Conservation (phyloP, 1,284 basidiomycete species). For the Ganoderma sinense region DNA sequence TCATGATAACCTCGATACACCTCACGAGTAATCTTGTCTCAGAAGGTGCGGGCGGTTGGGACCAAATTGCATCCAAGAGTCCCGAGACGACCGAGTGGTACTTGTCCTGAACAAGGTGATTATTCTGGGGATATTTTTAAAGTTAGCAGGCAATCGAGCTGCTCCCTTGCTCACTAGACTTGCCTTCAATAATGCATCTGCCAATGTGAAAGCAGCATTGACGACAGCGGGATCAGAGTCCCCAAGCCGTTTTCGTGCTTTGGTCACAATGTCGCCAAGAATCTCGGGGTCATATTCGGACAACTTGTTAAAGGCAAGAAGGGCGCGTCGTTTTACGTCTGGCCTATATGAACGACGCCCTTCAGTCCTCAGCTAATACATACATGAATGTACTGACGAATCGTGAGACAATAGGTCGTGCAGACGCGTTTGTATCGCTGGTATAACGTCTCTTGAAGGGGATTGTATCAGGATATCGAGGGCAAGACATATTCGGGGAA, state of each 20-base stretch:
- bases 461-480: slow-evolving; percentile 69
- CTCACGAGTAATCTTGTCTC: slow-evolving; percentile 21
- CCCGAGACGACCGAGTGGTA: slow-evolving; percentile 22
- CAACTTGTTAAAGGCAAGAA: slow-evolving; percentile 66
- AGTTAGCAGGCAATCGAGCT: not conserved
- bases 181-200: slow-evolving; percentile 38
- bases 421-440: slow-evolving; percentile 74
- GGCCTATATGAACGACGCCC: slow-evolving; percentile 46
- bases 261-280: slow-evolving; percentile 51
- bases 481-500: slow-evolving; percentile 71
- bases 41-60: slow-evolving; percentile 13
- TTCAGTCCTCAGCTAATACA: slow-evolving; percentile 19
- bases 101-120: slow-evolving; percentile 24
- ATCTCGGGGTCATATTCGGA: slow-evolving; percentile 56
- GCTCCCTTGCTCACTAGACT: not conserved
- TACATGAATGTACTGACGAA: slow-evolving; percentile 64
- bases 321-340: slow-evolving; percentile 65
- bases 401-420: slow-evolving; percentile 69
- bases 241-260: slow-evolving; percentile 51
- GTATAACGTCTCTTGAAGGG: slow-evolving; percentile 69
- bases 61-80: slow-evolving; percentile 26
- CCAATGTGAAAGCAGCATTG: slow-evolving; percentile 54
- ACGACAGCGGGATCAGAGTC: slow-evolving; percentile 57
- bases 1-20: slow-evolving; percentile 17
- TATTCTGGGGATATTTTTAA: slow-evolving; percentile 9